Evolutionary conservation across 169 alveolate species (phyloP), one percentile per base, ranked within the genome.

Genomic region (Prorocentrum cordatum): DNA sequence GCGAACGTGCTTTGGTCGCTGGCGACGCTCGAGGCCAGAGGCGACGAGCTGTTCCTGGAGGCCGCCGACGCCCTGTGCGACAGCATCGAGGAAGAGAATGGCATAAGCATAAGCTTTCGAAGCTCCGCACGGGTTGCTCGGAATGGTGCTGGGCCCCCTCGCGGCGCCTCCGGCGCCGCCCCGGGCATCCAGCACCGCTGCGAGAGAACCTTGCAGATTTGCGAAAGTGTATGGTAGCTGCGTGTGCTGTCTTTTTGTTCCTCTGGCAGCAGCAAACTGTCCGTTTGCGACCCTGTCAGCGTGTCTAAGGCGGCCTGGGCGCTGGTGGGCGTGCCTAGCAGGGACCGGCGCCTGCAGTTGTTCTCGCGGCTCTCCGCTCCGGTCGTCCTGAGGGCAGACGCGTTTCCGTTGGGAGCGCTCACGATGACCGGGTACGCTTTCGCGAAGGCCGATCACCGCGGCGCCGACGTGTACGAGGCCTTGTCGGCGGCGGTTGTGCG

Each of bases 251-350:
- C n/a, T n/a, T n/a, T n/a, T n/a, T n/a, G n/a, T n/a, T n/a, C n/a
- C n/a, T n/a, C n/a, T n/a, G n/a, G 90, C 58, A 31, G 73, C 38
- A 45, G 75, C 26, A 80, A 80, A 54, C 79, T 80, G 32, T 45
- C 90, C 14, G 90, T 80, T 0, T 80, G 90, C 29, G 90, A 80
- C 79, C 90, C 90, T 0, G 79, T 80, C 18, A 80, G 90, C 42
- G 39, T 80, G 31, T 66, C 90, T 50, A 80, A 80, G 32, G 64
- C 89, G 54, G 80, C 83, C 5, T 36, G 64, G 83, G 83, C 90
- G 2, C 16, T 80, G 22, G 62, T 79, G 0, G 7, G 79, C 10
- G 31, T 80, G 31, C 80, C 90, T 2, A 80, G 62, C 73, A 36
- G 90, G 7, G 90, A 80, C 38, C 64, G 79, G 6, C 64, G 90